phyloP scores from a whole-genome alignment of 176 grass and related monocot genomes.

The Tillandsia leiboldiana region DNA sequence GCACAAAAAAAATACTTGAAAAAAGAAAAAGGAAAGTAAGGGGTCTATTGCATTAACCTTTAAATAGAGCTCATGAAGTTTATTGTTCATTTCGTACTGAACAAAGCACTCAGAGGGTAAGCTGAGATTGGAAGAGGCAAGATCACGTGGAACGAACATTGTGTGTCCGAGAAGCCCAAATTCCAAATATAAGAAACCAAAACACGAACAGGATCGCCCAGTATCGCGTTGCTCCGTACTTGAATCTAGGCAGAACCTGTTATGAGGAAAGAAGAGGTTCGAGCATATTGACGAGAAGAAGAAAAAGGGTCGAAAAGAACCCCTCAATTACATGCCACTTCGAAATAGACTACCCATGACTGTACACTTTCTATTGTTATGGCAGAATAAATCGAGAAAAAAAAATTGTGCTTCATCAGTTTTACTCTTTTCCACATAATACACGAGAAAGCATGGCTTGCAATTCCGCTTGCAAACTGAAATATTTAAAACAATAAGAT shows the following conservation, averaged over 20 bases:
- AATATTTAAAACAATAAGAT: constrained; percentile 11
- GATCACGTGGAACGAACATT: constrained; percentile 37
- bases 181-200: constrained; percentile 85
- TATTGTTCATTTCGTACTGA: background rate
- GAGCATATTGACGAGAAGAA: background rate
- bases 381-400: background rate
- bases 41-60: background rate
- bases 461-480: background rate
- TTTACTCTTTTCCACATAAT: background rate
- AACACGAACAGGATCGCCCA: constrained; percentile 69
- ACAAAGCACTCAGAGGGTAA: background rate
- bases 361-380: background rate
- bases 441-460: background rate
- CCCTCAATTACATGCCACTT: background rate
- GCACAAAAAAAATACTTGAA: background rate
- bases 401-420: background rate
- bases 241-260: constrained; percentile 63
- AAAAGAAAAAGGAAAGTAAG: background rate
- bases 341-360: background rate
- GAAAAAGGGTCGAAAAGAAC: background rate
- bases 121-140: background rate
- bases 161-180: constrained; percentile 72
- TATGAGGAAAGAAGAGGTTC: background rate
- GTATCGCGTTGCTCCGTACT: constrained; percentile 51
- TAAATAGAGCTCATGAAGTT: background rate